Evolutionary conservation across 2,329 filamentous ascomycete genomes (phyloP), one percentile per base, ranked within the genome.

Genomic region (Penicillium sp.): DNA sequence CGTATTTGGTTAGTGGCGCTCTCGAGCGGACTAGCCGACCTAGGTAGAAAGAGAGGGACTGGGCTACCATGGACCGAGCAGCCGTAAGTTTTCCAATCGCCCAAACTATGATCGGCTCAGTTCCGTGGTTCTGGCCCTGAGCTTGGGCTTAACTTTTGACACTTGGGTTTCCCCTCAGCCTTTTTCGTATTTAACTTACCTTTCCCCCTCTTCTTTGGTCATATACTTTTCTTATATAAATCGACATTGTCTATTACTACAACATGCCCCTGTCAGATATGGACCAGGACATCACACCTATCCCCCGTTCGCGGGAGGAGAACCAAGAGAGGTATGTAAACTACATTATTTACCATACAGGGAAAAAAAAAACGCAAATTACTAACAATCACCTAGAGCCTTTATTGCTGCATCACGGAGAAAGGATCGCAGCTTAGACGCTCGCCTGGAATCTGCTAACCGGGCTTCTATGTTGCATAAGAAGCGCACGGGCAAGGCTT

Each of bases 381-480:
- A 56, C 47, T 53, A 50, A 59, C 55, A 33, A 57, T 58, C 10
- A 6, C 8, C 21, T 67, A 89, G 93, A 69, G 93, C 93, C 23
- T 97, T 95, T 72, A 94, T 97, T 66, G 93, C 93, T 13, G 93
- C 93, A 4, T 97, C 93, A 6, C 82, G 93, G 63, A 84, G 93
- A 63, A 89, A 89, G 67, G 93, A 97, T 69, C 86, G 93, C 54
- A 93, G 89, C 70, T 78, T 96, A 17, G 92, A 97, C 74, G 92
- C 92, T 15, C 86, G 93, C 27, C 84, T 96, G 19, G 90, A 96
- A 72, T 97, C 93, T 3, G 93, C 93, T 15, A 84, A 86, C 51
- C 86, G 90, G 75, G 93, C 93, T 6, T 96, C 93, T n/a, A 87
- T 91, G 68, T 91, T 96, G 38, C 93, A 96, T 81, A 91, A 92